Percentiles rank a stretch among this genome's conserved stretches.
These are phyloP conservation scores for Helicocarpus griseus DNA, from an alignment of 2,329 filamentous ascomycete genomes.

Conservation along the genomic window DNA sequence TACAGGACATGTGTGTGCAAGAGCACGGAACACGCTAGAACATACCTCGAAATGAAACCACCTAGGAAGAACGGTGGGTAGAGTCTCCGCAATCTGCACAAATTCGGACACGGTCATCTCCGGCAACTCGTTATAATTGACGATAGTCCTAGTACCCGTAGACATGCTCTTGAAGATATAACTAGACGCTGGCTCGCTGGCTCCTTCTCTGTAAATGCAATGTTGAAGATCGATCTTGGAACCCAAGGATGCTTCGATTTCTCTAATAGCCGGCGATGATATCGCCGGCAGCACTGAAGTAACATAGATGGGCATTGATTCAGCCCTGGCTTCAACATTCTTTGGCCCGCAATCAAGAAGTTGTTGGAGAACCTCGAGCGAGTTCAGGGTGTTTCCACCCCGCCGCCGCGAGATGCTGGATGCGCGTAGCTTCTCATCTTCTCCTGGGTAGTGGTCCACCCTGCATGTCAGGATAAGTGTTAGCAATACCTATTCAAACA, in stretches of 20 bases:
- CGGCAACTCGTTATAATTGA: constrained; percentile 58
- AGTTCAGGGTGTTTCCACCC: constrained; percentile 65
- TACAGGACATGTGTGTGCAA: background rate
- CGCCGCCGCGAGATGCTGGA: constrained; percentile 49
- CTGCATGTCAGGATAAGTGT: constrained; percentile 27
- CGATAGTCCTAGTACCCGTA: constrained; percentile 56
- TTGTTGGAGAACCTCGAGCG: constrained; percentile 60
- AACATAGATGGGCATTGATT: constrained; percentile 27
- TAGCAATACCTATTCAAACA: background rate
- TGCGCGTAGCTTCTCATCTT: constrained; percentile 65
- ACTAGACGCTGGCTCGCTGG: constrained; percentile 52
- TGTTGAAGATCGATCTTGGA: constrained; percentile 38
- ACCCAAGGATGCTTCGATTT: constrained; percentile 48
- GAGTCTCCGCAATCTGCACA: constrained; percentile 28
- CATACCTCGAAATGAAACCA: constrained; percentile 68
- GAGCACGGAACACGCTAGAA: constrained; percentile 4
- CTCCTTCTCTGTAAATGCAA: constrained; percentile 51
- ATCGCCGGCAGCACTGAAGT: constrained; percentile 44
- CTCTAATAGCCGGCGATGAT: constrained; percentile 41
- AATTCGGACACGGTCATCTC: constrained; percentile 62
- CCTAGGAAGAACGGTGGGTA: constrained; percentile 23
- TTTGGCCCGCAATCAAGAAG: constrained; percentile 31
- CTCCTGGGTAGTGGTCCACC: constrained; percentile 55
- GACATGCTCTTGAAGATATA: constrained; percentile 56
- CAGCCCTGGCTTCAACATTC: background rate